Evolutionary conservation across 1,139 yeast species (phyloP), one percentile per base, ranked within the genome.

Genomic region (Groenewaldozyma sp.): DNA sequence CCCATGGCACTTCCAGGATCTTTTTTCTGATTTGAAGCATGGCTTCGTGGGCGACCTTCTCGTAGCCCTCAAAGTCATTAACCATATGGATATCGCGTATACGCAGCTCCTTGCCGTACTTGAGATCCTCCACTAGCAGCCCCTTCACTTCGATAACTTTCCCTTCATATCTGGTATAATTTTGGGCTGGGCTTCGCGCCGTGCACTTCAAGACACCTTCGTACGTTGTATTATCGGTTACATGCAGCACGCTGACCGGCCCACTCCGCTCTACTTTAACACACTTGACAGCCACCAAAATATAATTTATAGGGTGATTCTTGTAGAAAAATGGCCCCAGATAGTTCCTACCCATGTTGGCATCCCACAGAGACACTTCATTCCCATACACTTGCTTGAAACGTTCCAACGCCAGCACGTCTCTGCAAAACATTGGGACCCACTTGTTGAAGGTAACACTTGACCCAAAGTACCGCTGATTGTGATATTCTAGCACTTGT

Each of bases 261-360:
- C 18, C 36, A 32, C 28, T 16, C 21, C 29, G 38, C 13, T 44
- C 49, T n/a, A 48, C 39, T n/a, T 33, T 36, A 2, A 45, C 16
- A 31, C 54, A 48, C 31, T 42, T 35, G 3, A 54, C 59, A 19
- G 53, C 44, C 7, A 54, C 35, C 5, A 48, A 31, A 5, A 54
- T 55, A 34, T 48, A 52, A 35, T 48, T 50, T 21, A 55, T 48
- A 4, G 59, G 59, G 31, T 54, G 58, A 41, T 55, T 51, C n/a
- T 46, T 41, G 41, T 46, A 52, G 38, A 53, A 50, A 37, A 48
- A 54, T 6, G 53, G 53, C 31, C 29, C 21, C 28, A 33, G 7
- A 37, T 34, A 2, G 36, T 10, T 20, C 43, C 36, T 5, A 36
- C 26, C 6, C 40, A 37, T 10, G 31, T 37, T 20, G 40, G 28